phyloP scores from a whole-genome alignment of 2,329 filamentous ascomycete genomes.

The Chaetomium globosum region DNA sequence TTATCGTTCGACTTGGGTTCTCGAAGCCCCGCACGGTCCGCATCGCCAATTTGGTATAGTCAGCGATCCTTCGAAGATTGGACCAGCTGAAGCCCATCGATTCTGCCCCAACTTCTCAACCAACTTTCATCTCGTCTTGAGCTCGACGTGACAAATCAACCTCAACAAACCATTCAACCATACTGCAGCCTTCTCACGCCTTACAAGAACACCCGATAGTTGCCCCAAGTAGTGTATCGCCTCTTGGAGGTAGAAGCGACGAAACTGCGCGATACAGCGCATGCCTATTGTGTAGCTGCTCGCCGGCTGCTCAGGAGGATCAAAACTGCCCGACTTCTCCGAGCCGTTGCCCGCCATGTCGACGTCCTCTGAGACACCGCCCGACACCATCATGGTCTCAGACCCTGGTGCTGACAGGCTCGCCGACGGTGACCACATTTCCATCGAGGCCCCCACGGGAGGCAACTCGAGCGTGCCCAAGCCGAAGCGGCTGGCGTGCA shows the following conservation, averaged over 20 bases:
- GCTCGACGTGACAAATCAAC: neutral
- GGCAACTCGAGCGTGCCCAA: slow-evolving; percentile 66
- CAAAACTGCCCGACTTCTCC: neutral
- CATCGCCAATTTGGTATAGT: slow-evolving; percentile 7
- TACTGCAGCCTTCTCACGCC: neutral
- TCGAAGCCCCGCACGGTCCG: slow-evolving; percentile 1
- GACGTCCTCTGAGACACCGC: slow-evolving; percentile 37
- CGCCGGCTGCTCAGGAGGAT: neutral
- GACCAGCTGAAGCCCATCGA: neutral
- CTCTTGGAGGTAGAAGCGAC: neutral
- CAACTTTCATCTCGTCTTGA: neutral
- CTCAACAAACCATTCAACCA: neutral
- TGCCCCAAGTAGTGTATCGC: neutral
- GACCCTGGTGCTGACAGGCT: slow-evolving; percentile 28
- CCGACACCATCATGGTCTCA: slow-evolving; percentile 40
- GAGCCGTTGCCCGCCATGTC: slow-evolving; percentile 33
- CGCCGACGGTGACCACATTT: slow-evolving; percentile 26
- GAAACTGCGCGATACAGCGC: neutral
- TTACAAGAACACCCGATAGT: neutral
- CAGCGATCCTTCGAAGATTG: slow-evolving; percentile 9
- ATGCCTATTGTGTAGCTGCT: neutral
- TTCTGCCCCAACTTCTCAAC: neutral
- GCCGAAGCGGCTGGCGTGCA: slow-evolving; percentile 92
- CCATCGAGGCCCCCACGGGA: slow-evolving; percentile 24
- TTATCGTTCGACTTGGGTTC: neutral